phyloP scores from a whole-genome alignment of 2,329 filamentous ascomycete genomes.

The Dryadomyces quercivorus region DNA sequence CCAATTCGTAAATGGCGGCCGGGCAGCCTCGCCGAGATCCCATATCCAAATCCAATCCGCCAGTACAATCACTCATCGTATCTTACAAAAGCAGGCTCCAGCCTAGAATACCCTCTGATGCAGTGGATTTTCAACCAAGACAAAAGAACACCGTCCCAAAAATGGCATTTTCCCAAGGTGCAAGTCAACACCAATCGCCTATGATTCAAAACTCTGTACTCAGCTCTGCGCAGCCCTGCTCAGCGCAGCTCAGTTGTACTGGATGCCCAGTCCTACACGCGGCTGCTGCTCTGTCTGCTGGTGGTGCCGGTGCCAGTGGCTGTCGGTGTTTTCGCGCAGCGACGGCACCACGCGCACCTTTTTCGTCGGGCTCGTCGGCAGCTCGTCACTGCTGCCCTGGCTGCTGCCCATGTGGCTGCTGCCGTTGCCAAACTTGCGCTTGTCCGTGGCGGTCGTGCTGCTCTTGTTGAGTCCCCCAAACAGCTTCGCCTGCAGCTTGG shows the following conservation, averaged over 20 bases:
- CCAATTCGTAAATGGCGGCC: no score
- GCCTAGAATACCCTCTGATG: no score
- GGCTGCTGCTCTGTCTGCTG: conserved; percentile 10
- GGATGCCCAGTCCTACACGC: conserved; percentile 40
- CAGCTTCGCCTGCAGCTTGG: conserved; percentile 38
- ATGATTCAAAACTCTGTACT: not conserved
- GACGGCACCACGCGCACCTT: conserved; percentile 32
- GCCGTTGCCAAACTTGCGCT: conserved; percentile 36
- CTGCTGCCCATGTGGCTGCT: conserved; percentile 12
- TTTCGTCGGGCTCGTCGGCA: conserved; percentile 36
- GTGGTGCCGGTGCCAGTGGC: conserved; percentile 8
- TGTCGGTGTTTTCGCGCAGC: conserved; percentile 22
- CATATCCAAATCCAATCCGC: no score
- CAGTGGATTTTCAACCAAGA: not conserved
- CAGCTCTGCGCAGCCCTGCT: not conserved
- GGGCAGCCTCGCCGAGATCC: no score
- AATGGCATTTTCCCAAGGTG: no score
- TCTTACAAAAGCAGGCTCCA: no score
- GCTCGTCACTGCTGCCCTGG: conserved; percentile 20
- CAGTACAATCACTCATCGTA: no score
- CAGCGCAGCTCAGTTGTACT: conserved; percentile 22
- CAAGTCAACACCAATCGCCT: no score
- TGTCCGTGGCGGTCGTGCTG: conserved; percentile 21
- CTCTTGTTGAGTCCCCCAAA: conserved; percentile 32
- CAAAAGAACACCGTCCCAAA: not conserved